phyloP scores from a whole-genome alignment of 192 early-diverging fungal genomes.

The Coemansia erecta region DNA sequence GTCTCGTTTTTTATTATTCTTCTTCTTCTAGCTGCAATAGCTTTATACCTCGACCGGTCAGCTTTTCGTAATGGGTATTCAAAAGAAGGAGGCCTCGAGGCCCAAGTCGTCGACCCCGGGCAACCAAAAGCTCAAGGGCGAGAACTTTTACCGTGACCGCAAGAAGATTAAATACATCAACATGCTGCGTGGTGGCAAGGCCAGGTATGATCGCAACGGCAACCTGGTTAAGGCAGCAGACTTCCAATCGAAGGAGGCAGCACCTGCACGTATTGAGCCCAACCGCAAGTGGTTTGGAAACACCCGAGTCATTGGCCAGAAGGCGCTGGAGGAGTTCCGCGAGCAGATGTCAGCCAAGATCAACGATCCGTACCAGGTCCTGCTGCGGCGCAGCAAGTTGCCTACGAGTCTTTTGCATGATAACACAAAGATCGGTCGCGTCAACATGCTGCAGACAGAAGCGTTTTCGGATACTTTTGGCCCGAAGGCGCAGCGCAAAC shows the following conservation, averaged over 20 bases:
- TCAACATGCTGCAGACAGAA: conserved; percentile 96
- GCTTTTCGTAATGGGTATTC: conserved; percentile 31
- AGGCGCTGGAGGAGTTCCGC: conserved; percentile 89
- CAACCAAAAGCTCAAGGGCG: conserved; percentile 87
- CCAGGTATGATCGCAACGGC: conserved; percentile 80
- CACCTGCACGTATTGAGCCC: conserved; percentile 82
- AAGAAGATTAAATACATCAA: conserved; percentile 90
- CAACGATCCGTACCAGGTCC: conserved; percentile 94
- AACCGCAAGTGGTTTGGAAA: conserved; percentile 99
- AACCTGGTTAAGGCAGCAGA: conserved; percentile 88
- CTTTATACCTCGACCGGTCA: background rate
- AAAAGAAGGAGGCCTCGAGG: conserved; percentile 54
- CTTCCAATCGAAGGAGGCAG: conserved; percentile 79
- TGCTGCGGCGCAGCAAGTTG: conserved; percentile 91
- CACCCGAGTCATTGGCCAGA: conserved; percentile 94
- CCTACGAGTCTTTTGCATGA: conserved; percentile 89
- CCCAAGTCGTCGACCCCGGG: conserved; percentile 49
- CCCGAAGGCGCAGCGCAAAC: conserved; percentile 90
- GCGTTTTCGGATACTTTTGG: conserved; percentile 92
- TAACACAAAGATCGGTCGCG: conserved; percentile 64
- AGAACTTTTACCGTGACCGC: conserved; percentile 98
- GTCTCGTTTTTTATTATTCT: conserved; percentile 1
- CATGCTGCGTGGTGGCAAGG: conserved; percentile 87
- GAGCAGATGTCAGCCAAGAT: conserved; percentile 81
- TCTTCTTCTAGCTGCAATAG: background rate